Evolutionary conservation across 148 eudicot species (phyloP), one percentile per base, ranked within the genome.

Genomic region (Rhododendron ovatum): DNA sequence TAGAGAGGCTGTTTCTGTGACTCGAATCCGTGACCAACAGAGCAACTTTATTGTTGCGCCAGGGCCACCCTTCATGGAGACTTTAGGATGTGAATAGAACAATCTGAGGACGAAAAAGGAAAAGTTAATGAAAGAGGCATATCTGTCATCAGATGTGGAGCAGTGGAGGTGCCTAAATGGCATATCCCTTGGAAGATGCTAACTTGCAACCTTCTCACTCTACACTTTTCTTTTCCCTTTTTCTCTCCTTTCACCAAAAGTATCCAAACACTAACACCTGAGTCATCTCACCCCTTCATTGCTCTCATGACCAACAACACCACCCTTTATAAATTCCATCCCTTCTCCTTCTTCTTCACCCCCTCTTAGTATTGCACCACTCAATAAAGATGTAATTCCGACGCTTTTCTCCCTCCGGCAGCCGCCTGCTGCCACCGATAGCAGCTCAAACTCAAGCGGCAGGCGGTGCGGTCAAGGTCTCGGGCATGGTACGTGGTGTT

Each of bases 121-220:
- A 9, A 35, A 74, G 7, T 39, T 37, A 53, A 57, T 11, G 45
- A 85, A 81, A 69, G 28, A 35, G 80, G 80, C 3, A 35, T 53
- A 14, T 77, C 45, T 51, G 67, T 61, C 67, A 67, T 37, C 5
- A 80, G 43, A 51, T 86, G 87, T 53, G 45, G 81, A 81, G 55
- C 43, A 84, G 86, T 84, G 43, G 63, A 53, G 82, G 77, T 63
- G 82, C 88, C 86, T 5, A 79, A 80, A 22, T 83, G 87, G 90
- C 78, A 89, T 89, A 89, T 89, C 82, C 90, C 53, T 43, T 74
- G 85, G 87, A 86, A 89, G 88, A 89, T 89, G 87, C 90, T 84
- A 41, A 73, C 53, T 84, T 33, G 57, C 78, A 45, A 28, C 85
- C 53, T 37, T 83, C 77, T 59, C 45, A 45, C 24, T 73, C 83